Conservation (phyloP, 2,329 filamentous ascomycete species). For the Neopestalotiopsis sp. region DNA sequence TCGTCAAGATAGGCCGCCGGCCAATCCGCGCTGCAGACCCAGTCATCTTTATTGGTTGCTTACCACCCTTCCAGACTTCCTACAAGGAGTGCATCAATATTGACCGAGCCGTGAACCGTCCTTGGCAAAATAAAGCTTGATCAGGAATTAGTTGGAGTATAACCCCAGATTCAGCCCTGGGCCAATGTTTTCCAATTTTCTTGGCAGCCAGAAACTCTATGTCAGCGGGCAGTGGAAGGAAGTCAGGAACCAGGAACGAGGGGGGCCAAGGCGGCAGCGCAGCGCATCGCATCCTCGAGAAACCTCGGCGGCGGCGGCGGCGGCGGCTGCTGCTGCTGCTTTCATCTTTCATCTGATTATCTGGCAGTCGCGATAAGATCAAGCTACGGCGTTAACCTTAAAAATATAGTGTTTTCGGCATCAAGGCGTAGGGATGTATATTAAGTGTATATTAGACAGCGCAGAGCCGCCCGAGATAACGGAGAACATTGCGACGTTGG, state of each 20-base stretch:
- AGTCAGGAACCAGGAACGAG: background rate
- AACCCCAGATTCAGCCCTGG: background rate
- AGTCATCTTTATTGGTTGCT: background rate
- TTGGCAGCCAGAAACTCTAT: background rate
- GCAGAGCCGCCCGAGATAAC: background rate
- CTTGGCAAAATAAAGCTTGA: background rate
- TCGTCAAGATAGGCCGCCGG: background rate
- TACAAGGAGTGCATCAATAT: background rate
- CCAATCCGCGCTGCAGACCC: background rate
- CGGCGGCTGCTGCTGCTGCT: no score
- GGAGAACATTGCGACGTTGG: background rate
- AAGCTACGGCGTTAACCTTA: background rate
- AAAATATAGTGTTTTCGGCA: background rate
- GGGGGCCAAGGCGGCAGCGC: no score
- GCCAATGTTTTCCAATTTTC: background rate
- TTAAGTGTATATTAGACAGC: background rate
- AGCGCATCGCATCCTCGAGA: no score
- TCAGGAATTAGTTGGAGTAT: background rate
- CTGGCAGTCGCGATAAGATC: background rate
- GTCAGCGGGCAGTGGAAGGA: background rate
- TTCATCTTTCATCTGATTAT: no score
- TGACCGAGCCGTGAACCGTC: background rate
- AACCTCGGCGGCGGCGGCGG: no score
- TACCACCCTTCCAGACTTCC: background rate
- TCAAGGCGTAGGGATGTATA: background rate